Evolutionary conservation across 2,329 filamentous ascomycete species (phyloP), one percentile per base, ranked within the genome.

Genomic region (Fusarium sp.): DNA sequence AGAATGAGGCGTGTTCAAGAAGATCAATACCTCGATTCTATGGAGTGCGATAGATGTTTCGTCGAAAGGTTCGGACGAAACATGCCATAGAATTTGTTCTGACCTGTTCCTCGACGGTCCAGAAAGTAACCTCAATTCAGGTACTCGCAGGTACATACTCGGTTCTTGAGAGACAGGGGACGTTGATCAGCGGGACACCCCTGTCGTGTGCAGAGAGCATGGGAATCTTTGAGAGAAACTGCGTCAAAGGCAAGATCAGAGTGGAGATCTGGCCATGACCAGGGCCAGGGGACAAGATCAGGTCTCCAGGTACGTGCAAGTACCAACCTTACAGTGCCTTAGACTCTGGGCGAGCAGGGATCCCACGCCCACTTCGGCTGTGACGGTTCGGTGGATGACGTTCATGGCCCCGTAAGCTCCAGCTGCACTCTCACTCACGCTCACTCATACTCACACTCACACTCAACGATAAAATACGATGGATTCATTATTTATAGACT

Each of bases 401-500:
- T 74, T 69, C 70, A 48, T 62, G 38, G 69, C 35, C 41, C 57
- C 54, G 58, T 72, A 67, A 67, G 63, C 56, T 69, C 66, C 60
- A 65, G 62, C 36, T 52, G 22, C 57, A 41, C 38, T 31, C 51
- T 35, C 38, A 31, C 38, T 66, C 45, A 31, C 38, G 58, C 45
- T 18, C 49, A 26, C 33, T 28, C 51, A 55, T 36, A 67, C 48
- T 28, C 51, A 55, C 51, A 67, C 48, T 35, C 52, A 39, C 28
- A 35, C 62, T 45, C n/a, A 54, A 31, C n/a, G 45, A 52, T 52
- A 31, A 36, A 61, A 74, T 73, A 74, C 72, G 68, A 74, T 63
- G 47, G 26, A 33, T 39, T 72, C 59, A 74, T 74, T 74, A 74
- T 74, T 74, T 74, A 74, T 74, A 74, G 72, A 74, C 63, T 74